Conservation (phyloP, 257 asterid genomes). For the Primulina huaijiensis region DNA sequence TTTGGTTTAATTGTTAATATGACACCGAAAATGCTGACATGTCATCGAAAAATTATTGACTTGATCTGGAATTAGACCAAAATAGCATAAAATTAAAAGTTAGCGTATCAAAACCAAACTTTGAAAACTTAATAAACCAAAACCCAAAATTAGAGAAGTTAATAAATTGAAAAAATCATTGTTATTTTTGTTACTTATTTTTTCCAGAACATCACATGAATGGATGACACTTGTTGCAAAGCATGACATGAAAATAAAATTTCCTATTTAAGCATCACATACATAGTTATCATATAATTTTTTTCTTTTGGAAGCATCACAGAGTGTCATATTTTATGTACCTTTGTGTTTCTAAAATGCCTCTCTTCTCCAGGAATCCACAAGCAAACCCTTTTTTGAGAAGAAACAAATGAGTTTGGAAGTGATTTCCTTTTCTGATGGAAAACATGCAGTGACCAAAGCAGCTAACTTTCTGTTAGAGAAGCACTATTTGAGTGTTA, state of each 20-base stretch:
- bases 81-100: too few species aligned
- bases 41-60: too few species aligned
- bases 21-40: too few species aligned
- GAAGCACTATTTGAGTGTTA: constrained; percentile 46
- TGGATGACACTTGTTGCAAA: not conserved
- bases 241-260: not conserved
- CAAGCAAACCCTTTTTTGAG: constrained; percentile 31
- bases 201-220: not conserved
- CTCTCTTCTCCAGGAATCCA: constrained; percentile 32
- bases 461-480: constrained; percentile 72
- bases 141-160: too few species aligned
- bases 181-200: not conserved
- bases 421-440: constrained; percentile 65
- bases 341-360: too few species aligned
- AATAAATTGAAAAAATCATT: too few species aligned
- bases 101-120: too few species aligned
- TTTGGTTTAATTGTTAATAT: too few species aligned
- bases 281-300: not conserved
- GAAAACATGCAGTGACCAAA: constrained; percentile 72
- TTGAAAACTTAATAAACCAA: too few species aligned
- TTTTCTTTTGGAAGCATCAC: not conserved
- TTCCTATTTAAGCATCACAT: not conserved
- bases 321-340: not conserved
- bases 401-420: constrained; percentile 53
- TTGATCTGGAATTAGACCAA: too few species aligned